Percentiles rank a stretch among this genome's conserved stretches.
Conservation (phyloP, 805 yeast genomes). For the Nematodospora valgi region DNA sequence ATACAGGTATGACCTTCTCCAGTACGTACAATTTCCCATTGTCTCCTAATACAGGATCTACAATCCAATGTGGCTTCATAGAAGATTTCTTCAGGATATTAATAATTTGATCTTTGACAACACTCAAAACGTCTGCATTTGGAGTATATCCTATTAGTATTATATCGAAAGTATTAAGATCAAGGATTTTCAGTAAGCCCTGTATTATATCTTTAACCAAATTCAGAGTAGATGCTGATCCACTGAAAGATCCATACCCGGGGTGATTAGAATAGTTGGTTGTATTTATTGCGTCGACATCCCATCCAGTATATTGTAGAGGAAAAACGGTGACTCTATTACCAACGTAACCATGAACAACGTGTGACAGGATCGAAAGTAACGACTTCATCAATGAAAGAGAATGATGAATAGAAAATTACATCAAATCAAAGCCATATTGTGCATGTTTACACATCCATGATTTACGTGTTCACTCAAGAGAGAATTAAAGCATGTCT, state of each 20-base stretch:
- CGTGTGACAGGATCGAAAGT: conserved; percentile 64
- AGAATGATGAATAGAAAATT: too few species aligned
- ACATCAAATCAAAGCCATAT: too few species aligned
- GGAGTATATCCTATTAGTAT: conserved; percentile 82
- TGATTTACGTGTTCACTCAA: too few species aligned
- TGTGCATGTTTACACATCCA: too few species aligned
- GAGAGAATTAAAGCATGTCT: too few species aligned
- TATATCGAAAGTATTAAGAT: conserved; percentile 48
- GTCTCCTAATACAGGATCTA: conserved; percentile 94
- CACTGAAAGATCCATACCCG: conserved; percentile 59
- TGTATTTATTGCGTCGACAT: conserved; percentile 62
- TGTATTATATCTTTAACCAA: conserved; percentile 22
- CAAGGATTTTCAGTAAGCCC: conserved; percentile 36
- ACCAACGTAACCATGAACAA: conserved; percentile 72
- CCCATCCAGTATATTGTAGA: conserved; percentile 63
- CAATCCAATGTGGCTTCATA: conserved; percentile 54
- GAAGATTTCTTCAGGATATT: conserved; percentile 12
- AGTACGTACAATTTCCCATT: conserved; percentile 78
- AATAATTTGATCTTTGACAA: conserved; percentile 44
- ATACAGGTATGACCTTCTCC: conserved; percentile 50
- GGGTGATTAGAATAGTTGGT: conserved; percentile 70
- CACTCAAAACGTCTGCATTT: conserved; percentile 49
- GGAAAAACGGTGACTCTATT: conserved; percentile 67
- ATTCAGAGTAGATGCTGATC: conserved; percentile 40
- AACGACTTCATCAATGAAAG: conserved; percentile 20